phyloP scores from a whole-genome alignment of 2,329 filamentous ascomycete genomes.

The Cladosporium halotolerans region DNA sequence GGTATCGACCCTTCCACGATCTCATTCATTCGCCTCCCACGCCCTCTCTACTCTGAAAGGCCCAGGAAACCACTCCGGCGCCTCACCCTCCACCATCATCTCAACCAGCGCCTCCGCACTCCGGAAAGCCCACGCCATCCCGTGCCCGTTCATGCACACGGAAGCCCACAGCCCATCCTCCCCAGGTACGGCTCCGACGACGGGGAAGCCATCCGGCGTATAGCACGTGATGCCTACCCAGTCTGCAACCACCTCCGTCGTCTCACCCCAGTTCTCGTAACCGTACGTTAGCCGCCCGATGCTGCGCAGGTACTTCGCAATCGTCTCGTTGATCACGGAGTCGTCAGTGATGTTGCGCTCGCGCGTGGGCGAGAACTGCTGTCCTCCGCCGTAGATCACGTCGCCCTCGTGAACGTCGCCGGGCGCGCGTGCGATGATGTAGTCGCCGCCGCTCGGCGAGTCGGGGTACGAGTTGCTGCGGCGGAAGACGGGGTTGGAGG shows the following conservation, averaged over 20 bases:
- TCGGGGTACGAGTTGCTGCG: conserved; percentile 1
- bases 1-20: not conserved
- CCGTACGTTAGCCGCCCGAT: not conserved
- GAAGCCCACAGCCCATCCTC: conserved; percentile 44
- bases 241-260: conserved; percentile 29
- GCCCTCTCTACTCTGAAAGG: conserved; percentile 18
- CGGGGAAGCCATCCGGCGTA: conserved; percentile 45
- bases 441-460: conserved; percentile 51
- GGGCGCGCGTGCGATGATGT: conserved; percentile 56
- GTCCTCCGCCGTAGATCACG: conserved; percentile 58
- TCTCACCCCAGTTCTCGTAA: conserved; percentile 31
- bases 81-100: conserved; percentile 39
- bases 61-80: conserved; percentile 47
- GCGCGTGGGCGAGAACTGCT: conserved; percentile 40
- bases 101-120: conserved; percentile 51
- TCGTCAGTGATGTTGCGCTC: conserved; percentile 53
- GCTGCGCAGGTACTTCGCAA: conserved; percentile 47
- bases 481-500: conserved; percentile 2
- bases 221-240: conserved; percentile 50
- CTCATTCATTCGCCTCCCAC: not conserved
- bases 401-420: conserved; percentile 42
- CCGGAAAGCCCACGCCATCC: conserved; percentile 34
- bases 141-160: conserved; percentile 60
- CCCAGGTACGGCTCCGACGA: conserved; percentile 39
- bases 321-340: conserved; percentile 43